phyloP scores from a whole-genome alignment of 768 basidiomycete genomes.

The Pisolithus tinctorius region DNA sequence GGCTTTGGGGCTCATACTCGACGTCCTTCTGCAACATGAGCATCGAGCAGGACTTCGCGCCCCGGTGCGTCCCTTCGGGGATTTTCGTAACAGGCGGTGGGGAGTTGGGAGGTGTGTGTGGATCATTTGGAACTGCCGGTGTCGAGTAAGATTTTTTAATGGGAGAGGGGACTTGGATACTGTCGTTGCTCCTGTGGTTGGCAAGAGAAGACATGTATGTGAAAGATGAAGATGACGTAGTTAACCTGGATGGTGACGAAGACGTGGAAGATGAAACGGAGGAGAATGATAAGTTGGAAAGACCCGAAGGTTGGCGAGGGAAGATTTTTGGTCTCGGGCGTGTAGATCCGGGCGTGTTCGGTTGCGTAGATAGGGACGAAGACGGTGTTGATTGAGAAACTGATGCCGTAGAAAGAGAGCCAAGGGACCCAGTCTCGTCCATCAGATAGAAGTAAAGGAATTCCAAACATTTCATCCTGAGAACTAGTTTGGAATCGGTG shows the following conservation, averaged over 20 bases:
- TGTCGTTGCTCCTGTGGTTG: constrained; percentile 22
- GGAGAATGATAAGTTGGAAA: constrained; percentile 14
- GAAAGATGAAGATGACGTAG: constrained; percentile 19
- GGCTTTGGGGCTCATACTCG: constrained; percentile 69
- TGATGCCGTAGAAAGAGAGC: constrained; percentile 1
- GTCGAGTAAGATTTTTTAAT: constrained; percentile 30
- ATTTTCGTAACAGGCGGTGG: constrained; percentile 23
- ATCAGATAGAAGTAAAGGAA: constrained; percentile 93
- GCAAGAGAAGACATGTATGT: constrained; percentile 37
- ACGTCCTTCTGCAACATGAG: constrained; percentile 66
- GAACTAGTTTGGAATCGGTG: constrained; percentile 1
- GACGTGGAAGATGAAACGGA: constrained; percentile 20
- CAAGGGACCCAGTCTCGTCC: constrained; percentile 53
- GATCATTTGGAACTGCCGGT: constrained; percentile 11
- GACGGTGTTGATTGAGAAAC: constrained; percentile 29
- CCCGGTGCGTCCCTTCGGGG: constrained; percentile 15
- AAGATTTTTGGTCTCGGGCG: constrained; percentile 20
- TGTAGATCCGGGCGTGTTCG: constrained; percentile 7
- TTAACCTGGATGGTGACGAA: constrained; percentile 12
- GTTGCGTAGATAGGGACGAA: constrained; percentile 24
- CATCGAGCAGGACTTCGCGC: constrained; percentile 41
- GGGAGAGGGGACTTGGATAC: constrained; percentile 34
- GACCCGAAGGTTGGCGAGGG: constrained; percentile 13
- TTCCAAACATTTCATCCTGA: constrained; percentile 93
- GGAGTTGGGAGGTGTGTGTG: constrained; percentile 17